Evolutionary conservation across 306 rosid species (phyloP).

Genomic region (Inga laurina): DNA sequence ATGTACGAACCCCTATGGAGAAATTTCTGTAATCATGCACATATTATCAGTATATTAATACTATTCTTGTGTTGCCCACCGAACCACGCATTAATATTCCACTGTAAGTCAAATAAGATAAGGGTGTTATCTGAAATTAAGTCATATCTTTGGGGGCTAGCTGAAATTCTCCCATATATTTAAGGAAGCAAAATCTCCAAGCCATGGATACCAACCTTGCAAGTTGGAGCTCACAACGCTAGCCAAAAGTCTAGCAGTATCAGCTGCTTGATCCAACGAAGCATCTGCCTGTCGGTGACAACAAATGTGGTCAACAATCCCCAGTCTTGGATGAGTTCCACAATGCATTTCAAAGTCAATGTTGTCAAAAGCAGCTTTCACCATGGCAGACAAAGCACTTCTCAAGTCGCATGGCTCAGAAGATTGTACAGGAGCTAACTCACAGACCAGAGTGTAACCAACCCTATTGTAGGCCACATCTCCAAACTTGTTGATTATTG

Average conservation of each 20-base stretch:
- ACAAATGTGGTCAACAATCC: constrained; percentile 89
- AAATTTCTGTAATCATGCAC: no score
- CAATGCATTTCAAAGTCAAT: constrained; percentile 62
- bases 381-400: constrained; percentile 73
- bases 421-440: constrained; percentile 41
- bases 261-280: constrained; percentile 67
- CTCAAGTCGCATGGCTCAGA: constrained; percentile 48
- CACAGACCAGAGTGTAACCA: constrained; percentile 82
- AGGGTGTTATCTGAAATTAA: no score
- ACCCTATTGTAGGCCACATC: constrained; percentile 84
- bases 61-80: no score
- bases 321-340: constrained; percentile 92
- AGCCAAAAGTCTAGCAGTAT: constrained; percentile 60
- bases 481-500: constrained; percentile 72
- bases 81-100: no score
- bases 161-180: neutral
- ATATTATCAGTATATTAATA: no score
- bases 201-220: constrained; percentile 62
- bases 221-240: constrained; percentile 57
- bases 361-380: constrained; percentile 68
- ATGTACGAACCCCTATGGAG: no score
- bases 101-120: no score
- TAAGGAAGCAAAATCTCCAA: neutral
- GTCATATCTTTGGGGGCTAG: no score
- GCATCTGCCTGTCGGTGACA: constrained; percentile 72